Evolutionary conservation across 2,329 filamentous ascomycete genomes (phyloP).

Genomic region (Paraphaeosphaeria minitans): DNA sequence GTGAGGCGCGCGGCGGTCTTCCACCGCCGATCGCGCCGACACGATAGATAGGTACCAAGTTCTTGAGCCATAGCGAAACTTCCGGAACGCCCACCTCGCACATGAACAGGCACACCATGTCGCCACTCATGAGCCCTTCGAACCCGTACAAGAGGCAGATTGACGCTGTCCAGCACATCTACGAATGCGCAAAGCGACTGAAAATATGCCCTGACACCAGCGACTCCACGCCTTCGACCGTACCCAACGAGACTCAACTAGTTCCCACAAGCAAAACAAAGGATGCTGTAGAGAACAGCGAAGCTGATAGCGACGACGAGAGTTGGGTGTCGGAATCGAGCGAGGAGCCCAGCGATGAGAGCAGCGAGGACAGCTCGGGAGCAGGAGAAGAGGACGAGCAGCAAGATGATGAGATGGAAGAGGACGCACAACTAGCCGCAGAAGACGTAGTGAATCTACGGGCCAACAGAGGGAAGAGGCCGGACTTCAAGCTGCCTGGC

Average conservation of each 20-base stretch:
- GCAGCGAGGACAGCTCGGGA: slow-evolving; percentile 30
- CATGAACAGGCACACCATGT: slow-evolving; percentile 8
- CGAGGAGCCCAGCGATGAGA: slow-evolving; percentile 45
- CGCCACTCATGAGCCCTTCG: slow-evolving; percentile 3
- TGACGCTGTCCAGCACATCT: slow-evolving; percentile 7
- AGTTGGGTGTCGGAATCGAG: slow-evolving; percentile 43
- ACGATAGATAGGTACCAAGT: neutral
- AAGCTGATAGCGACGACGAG: slow-evolving; percentile 28
- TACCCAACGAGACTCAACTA: slow-evolving; percentile 25
- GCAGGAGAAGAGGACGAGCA: slow-evolving; percentile 17
- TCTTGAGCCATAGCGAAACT: neutral
- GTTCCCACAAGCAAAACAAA: slow-evolving; percentile 24
- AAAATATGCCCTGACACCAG: slow-evolving; percentile 28
- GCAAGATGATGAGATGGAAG: slow-evolving; percentile 9
- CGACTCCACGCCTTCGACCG: slow-evolving; percentile 27
- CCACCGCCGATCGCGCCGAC: neutral
- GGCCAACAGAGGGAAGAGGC: slow-evolving; percentile 39
- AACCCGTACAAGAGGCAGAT: slow-evolving; percentile 10
- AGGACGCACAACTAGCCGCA: slow-evolving; percentile 14
- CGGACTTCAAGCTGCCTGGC: slow-evolving; percentile 34
- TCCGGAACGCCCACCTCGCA: neutral
- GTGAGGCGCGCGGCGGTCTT: neutral
- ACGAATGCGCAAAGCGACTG: slow-evolving; percentile 31
- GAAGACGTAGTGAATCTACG: slow-evolving; percentile 33
- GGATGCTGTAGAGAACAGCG: slow-evolving; percentile 25